Base-by-base conservation (phyloP, 257 asterid species). In the Nyctanthes arbortristis region DNA sequence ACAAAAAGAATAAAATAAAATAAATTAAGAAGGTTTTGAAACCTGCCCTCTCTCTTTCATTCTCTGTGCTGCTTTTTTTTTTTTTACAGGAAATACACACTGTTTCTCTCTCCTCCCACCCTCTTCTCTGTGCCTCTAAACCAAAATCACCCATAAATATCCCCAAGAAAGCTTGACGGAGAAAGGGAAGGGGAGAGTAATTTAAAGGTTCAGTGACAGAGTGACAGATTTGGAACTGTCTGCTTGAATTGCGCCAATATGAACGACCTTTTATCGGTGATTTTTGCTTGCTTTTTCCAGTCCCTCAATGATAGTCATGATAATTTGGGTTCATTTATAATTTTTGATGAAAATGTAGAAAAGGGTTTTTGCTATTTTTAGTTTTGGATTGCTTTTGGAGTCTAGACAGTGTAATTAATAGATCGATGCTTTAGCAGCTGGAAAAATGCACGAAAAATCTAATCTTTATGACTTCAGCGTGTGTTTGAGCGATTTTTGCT, bases 181-280 rank as follows among this genome's bases (percentile, higher is more conserved):
- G 58, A 66, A 70, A 78, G 79, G 66, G 77, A 71, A 73, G 66
- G 72, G 40, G 49, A 47, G 35, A 31, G 71, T 28, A 27, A 33
- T 30, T 29, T 27, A 36, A 57, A 68, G 66, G 36, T 24, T 29
- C 30, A 37, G 70, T 35, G 80, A 59, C 31, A 75, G 80, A 78
- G 40, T n/a, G n/a, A 68, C 68, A 28, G 18, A 57, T 74, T 68
- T 68, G 63, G 68, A 58, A 63, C 66, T 69, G 70, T 68, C 69
- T 47, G 30, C 68, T 54, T 69, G 68, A 63, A 25, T 58, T 61
- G 62, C 59, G 40, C 72, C 88, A 72, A 4, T 45, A 90, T 88
- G 96, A 90, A 90, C 63, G 92, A 90, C 78, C 96, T 90, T 63
- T 75, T 90, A 82, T 32, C 90, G 82, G 96, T 87, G 77, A 70